Evolutionary conservation across 768 basidiomycete species (phyloP), one percentile per base, ranked within the genome.

Genomic region (Strobilomyces echinocephalus): DNA sequence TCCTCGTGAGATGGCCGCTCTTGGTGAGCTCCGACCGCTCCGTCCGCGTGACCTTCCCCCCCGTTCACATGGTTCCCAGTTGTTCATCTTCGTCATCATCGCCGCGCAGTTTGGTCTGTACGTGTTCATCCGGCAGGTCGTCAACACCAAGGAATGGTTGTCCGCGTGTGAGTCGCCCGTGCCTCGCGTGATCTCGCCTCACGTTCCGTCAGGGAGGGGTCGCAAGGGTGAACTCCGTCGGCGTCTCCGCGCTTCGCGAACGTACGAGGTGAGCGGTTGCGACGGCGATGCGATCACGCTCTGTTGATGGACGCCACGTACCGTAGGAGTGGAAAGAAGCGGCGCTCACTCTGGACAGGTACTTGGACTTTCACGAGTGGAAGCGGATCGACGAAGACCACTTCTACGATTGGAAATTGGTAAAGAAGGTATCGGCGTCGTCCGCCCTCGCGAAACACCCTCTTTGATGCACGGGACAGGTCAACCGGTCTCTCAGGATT

Each of bases 131-230:
- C 78, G 95, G 15, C 95, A 99, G 67, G 63, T 95, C 16, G 97
- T 99, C 40, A 97, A 97, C 64, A 79, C 90, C 5, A 91, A 97
- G 66, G 95, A 99, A 72, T 97, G 85, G 82, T 67, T 95, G 41
- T 83, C 87, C 24, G 92, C 92, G 44, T 97, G 94, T 94, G 65
- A 60, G 75, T 67, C 39, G 11, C 8, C 21, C 44, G 2, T 39
- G 8, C 3, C n/a, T 39, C 1, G 0, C 15, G n/a, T 2, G 28
- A 35, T 51, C 10, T n/a, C 48, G 4, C 16, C 49, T 53, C 16
- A 55, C n/a, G 33, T 21, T 53, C 12, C 12, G 20, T 36, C 33
- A 93, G 91, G 93, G 91, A 74, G 91, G 49, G 95, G 95, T 8
- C 77, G 81, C 55, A 93, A 91, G 63, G 91, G 91, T 3, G 66